A percentile compares a stretch with the other conserved stretches of the same genome.
phyloP scores from a whole-genome alignment of 2,329 filamentous ascomycete species.

The Xylaria sp. region DNA sequence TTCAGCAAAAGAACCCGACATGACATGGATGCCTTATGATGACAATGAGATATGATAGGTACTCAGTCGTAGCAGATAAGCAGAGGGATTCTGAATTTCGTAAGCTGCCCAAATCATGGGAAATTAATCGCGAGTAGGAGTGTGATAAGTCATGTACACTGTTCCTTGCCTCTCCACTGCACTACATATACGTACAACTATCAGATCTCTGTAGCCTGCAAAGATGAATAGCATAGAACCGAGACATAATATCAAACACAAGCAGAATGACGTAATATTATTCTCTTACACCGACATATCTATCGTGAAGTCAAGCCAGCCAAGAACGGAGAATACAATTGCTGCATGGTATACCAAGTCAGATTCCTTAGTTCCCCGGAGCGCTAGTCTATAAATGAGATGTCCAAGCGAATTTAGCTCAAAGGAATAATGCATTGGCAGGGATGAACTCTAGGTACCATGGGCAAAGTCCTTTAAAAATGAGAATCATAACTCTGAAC shows the following conservation, averaged over 20 bases:
- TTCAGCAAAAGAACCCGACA: conserved; percentile 13
- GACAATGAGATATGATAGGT: conserved; percentile 19
- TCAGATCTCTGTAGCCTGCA: background rate
- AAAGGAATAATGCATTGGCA: background rate
- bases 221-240: background rate
- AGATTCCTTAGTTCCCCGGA: background rate
- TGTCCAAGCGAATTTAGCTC: background rate
- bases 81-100: background rate
- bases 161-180: background rate
- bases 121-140: background rate
- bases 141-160: background rate
- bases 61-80: conserved; percentile 7
- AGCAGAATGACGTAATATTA: background rate
- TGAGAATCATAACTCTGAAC: background rate
- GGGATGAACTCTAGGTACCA: background rate
- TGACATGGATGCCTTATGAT: conserved; percentile 20
- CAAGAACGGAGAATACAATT: background rate
- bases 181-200: background rate
- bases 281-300: conserved; percentile 3
- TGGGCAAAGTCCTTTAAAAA: background rate
- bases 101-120: background rate
- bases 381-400: conserved; percentile 14
- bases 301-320: background rate
- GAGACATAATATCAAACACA: background rate
- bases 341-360: conserved; percentile 9